These are phyloP conservation scores for Raffaelea arxii DNA, from an alignment of 2,329 filamentous ascomycete species.

Conservation along the genomic window DNA sequence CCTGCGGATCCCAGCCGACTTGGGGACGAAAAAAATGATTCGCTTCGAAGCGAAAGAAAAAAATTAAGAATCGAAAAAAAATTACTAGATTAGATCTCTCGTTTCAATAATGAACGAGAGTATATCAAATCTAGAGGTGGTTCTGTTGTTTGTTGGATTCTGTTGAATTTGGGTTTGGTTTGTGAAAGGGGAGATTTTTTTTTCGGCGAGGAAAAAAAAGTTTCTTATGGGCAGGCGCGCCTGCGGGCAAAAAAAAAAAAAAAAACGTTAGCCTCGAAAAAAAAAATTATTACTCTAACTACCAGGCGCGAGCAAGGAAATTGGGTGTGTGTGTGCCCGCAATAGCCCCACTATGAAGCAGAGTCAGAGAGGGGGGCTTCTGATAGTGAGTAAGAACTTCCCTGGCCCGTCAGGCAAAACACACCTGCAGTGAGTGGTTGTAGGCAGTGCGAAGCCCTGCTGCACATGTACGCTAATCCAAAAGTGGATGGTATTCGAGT, in stretches of 20 bases:
- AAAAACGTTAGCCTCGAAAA: constrained; percentile 2
- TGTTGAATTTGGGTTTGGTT: constrained; percentile 3
- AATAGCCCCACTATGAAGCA: too few relatives aligned
- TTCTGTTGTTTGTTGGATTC: not conserved
- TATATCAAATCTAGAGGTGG: constrained; percentile 7
- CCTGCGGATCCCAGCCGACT: constrained; percentile 18
- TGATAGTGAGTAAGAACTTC: too few relatives aligned
- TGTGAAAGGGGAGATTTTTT: constrained; percentile 6
- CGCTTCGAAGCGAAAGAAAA: constrained; percentile 6
- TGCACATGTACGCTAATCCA: not conserved
- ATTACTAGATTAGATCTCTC: constrained; percentile 3
- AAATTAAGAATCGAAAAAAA: constrained; percentile 3
- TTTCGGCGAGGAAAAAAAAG: constrained; percentile 5
- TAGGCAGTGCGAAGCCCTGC: not conserved
- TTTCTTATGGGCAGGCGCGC: constrained; percentile 2
- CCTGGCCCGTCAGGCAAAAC: not conserved
- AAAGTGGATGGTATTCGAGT: constrained; percentile 7
- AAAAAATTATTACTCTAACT: constrained; percentile 3
- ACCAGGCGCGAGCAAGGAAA: not conserved
- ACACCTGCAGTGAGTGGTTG: not conserved
- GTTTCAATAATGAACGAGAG: constrained; percentile 8
- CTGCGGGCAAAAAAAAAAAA: constrained; percentile 4
- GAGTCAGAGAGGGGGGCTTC: not conserved
- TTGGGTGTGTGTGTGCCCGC: not conserved
- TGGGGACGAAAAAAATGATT: constrained; percentile 20